These are phyloP conservation scores for Boechera divaricarpa DNA, from an alignment of 345 rosid genomes.

Conservation along the genomic window DNA sequence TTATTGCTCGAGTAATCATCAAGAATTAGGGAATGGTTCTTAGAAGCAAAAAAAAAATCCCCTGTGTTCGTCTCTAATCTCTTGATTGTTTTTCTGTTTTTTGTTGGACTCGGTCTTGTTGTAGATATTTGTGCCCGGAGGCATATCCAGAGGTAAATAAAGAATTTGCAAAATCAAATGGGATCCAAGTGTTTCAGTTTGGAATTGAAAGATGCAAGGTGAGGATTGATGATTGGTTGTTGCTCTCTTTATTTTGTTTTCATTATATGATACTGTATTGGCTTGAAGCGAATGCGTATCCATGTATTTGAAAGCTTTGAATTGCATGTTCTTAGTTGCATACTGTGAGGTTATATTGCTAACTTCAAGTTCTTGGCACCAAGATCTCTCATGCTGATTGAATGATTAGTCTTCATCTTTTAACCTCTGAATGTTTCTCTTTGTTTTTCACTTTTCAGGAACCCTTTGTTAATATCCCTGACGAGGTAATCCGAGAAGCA, in stretches of 20 bases:
- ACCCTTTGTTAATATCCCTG: conserved; percentile 74
- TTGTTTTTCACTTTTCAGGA: conserved; percentile 54
- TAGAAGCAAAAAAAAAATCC: neutral
- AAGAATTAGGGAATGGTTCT: too few species aligned
- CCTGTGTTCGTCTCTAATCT: neutral
- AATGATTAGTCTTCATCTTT: too few species aligned
- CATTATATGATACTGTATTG: too few species aligned
- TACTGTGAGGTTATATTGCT: conserved; percentile 1
- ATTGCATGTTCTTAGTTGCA: neutral
- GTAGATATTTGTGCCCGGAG: conserved; percentile 75
- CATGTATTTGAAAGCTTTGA: conserved; percentile 13
- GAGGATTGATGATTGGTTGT: neutral
- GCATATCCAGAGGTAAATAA: conserved; percentile 62
- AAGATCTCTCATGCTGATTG: neutral
- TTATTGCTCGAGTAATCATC: too few species aligned
- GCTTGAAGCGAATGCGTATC: too few species aligned
- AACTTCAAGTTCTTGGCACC: neutral
- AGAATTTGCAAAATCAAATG: conserved; percentile 62
- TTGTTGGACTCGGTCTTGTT: neutral
- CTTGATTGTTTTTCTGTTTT: neutral
- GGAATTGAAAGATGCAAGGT: conserved; percentile 84
- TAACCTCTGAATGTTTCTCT: neutral
- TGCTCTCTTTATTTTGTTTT: neutral
- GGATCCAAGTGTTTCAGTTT: conserved; percentile 71
- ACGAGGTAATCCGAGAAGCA: conserved; percentile 70